Base-by-base conservation (phyloP, 176 grass and related monocot species). In the Paspalum vaginatum region DNA sequence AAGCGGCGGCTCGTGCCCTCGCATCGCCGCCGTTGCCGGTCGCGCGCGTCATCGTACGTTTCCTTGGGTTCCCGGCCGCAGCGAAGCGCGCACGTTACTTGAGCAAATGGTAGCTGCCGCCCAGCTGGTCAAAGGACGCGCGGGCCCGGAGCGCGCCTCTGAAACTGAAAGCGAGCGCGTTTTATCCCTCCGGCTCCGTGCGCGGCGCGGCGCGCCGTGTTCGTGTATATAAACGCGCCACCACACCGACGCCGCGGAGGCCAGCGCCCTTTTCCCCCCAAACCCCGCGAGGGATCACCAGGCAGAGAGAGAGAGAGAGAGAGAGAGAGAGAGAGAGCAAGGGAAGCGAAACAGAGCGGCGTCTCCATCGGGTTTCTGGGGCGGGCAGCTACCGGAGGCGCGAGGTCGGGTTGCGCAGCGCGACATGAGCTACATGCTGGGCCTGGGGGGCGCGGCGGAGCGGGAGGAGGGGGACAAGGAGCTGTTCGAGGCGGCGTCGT, bases 401-500 rank as follows among this genome's bases (percentile, higher is more conserved):
- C 32, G 7, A 9, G 53, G 53, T 8, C 15, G 3, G 53, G 64
- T 37, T 40, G 68, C 54, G 1, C n/a, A 48, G 64, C 65, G 83
- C 65, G 83, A 65, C 25, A 82, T 83, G 81, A 79, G 15, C 77
- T 68, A 26, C 68, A 63, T 44, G 83, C 46, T 83, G 0, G 54
- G 65, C 80, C 46, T 83, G 0, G 54, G 65, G 42, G 75, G 16
- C 6, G 15, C 40, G 47, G 22, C 2, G 81, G 50, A 8, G 42
- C 75, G 62, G 15, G 84, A 70, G 79, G 90, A 86, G 15, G 79
- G 68, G 5, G 72, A 84, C 25, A 80, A 87, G 17, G 87, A 95
- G 41, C 41, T 70, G 17, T 77, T 80, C 52, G 84, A 80, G 61
- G 8, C 71, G 72, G 51, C 60, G 51, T 81, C 74, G 7, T 80